Evolutionary conservation across 140 eudicot genomes (phyloP), one percentile per base, ranked within the genome.

Genomic region (Bidens hawaiensis): DNA sequence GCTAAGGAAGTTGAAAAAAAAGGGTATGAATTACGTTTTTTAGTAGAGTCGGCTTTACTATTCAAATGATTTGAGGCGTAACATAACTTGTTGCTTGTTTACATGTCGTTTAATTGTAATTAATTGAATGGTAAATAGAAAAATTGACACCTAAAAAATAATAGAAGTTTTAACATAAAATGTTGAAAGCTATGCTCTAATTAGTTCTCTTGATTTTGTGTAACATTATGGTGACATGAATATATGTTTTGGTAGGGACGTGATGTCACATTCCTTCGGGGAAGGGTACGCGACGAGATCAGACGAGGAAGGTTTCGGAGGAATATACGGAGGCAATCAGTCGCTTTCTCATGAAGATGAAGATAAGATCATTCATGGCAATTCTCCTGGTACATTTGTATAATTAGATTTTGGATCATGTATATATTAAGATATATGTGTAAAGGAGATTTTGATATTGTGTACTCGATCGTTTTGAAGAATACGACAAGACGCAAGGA

Each of bases 281-380:
- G 91, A 77, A 58, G 95, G 81, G 1, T 86, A 90, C 51, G 66
- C 97, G 1, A 83, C 95, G 9, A 79, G 95, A 80, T 76, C 85
- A 2, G 84, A 81, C 17, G 95, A 90, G 13, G 97, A 90, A 76
- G 94, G 95, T 1, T 90, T 90, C 15, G 97, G 97, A 46, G 97
- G 97, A 2, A 34, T 54, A 0, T 85, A 83, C 18, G 89, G 85
- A 1, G 73, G 89, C 6, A 85, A 80, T 11, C 87, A 83, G 33
- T 61, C 79, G 17, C 23, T 79, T 21, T 60, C 70, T 17, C 68
- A 62, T 14, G 76, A 56, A 0, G 80, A 79, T 0, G 70, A 82
- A 41, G 82, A 73, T 19, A 79, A 73, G 25, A 16, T 30, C 43
- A 73, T 65, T 13, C 83, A 72, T 16, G 79, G 58, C 40, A 66